Evolutionary conservation across 2,329 filamentous ascomycete species (phyloP).

Genomic region (Colletotrichum gigasporum): DNA sequence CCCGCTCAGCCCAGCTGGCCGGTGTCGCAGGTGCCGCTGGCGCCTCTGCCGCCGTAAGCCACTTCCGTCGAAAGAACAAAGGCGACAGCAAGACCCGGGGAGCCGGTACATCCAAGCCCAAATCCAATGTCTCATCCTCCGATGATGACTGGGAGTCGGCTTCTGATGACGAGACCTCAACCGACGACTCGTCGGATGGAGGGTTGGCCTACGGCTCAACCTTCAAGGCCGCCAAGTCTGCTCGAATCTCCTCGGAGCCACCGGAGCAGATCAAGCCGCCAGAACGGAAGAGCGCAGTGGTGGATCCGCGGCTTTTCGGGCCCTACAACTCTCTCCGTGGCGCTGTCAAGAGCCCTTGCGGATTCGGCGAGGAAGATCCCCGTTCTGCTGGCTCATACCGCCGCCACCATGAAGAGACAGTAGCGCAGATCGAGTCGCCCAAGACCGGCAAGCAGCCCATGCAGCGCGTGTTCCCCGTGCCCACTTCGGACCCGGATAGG

Average conservation of each 20-base stretch:
- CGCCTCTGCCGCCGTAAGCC: conserved; percentile 49
- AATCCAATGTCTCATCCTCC: conserved; percentile 42
- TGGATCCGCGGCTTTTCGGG: conserved; percentile 68
- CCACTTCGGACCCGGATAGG: conserved; percentile 70
- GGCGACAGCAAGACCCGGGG: conserved; percentile 47
- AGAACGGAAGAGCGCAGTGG: conserved; percentile 51
- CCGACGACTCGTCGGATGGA: conserved; percentile 51
- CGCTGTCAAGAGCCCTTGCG: conserved; percentile 64
- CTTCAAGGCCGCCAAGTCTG: conserved; percentile 35
- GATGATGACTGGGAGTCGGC: conserved; percentile 67
- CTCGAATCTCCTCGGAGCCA: conserved; percentile 24
- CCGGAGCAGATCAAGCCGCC: conserved; percentile 29
- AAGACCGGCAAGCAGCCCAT: conserved; percentile 49
- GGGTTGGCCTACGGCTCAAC: conserved; percentile 54
- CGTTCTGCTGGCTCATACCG: conserved; percentile 40
- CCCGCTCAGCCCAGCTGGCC: conserved; percentile 46
- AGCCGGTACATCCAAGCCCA: conserved; percentile 51
- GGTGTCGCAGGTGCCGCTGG: conserved; percentile 42
- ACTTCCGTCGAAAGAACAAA: conserved; percentile 50
- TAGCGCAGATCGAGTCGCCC: conserved; percentile 45
- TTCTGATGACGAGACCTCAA: conserved; percentile 57
- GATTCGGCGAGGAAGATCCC: conserved; percentile 53
- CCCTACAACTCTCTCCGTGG: conserved; percentile 69
- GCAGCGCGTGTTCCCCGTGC: conserved; percentile 73
- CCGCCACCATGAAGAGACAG: conserved; percentile 48